Conservation (phyloP, 345 rosid species). For the Rhodomyrtus tomentosa region DNA sequence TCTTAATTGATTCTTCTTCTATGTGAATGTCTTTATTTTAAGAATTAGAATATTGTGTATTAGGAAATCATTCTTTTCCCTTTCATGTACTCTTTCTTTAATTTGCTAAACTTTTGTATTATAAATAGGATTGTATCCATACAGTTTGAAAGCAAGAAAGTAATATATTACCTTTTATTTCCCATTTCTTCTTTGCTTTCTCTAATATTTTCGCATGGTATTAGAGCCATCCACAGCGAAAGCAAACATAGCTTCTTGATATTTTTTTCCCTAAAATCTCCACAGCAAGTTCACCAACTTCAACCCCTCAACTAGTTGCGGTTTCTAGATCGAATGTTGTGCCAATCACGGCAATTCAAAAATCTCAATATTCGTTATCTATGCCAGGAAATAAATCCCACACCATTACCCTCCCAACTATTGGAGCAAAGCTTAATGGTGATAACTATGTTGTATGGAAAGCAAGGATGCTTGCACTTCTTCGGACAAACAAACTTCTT, state of each 20-base stretch:
- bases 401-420: background rate
- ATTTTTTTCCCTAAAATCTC: background rate
- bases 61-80: no score
- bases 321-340: background rate
- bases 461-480: background rate
- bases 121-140: no score
- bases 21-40: no score
- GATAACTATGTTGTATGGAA: background rate
- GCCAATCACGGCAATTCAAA: background rate
- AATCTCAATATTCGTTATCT: background rate
- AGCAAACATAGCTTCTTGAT: background rate
- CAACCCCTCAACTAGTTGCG: background rate
- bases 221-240: background rate
- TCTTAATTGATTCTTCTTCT: no score
- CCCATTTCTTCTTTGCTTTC: no score
- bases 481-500: background rate
- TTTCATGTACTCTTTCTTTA: no score
- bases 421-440: background rate
- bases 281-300: background rate
- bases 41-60: no score
- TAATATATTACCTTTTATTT: no score
- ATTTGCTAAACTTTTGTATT: no score
- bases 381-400: background rate
- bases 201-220: background rate
- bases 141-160: no score